Base-by-base conservation (phyloP, 805 yeast species). In the Jamesozyma lodderae region DNA sequence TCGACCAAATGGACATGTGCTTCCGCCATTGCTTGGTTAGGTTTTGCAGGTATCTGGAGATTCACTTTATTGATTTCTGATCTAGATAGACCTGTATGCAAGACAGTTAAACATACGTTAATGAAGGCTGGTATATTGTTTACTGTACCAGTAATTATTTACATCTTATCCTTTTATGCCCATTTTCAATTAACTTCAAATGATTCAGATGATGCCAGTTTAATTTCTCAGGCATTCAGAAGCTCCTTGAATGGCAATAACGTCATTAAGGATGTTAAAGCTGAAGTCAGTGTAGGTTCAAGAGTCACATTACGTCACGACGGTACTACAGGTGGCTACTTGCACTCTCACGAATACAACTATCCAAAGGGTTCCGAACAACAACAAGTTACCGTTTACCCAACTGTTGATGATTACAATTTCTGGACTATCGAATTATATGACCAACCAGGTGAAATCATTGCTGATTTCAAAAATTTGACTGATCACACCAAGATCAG, bases 1-100 rank as follows among this genome's bases (percentile, higher is more conserved):
- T 72, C 81, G 19, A 75, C 88, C 24, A 83, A 81, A 60, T 83
- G 92, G 92, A 88, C 79, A 34, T 92, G 90, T 45, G 60, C 80
- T 26, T 81, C 80, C 62, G 81, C 90, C 16, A 55, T 83, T 42
- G 80, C 78, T 7, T 83, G 90, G 90, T 72, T 77, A 44, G 92
- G 90, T 41, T 37, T 69, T 3, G 56, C 71, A 42, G 78, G 80
- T 49, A 58, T 72, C 9, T 66, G 70, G 55, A 82, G 79, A 50
- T 54, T 82, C 45, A 79, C 85, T 83, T 70, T 81, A 44, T 56
- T 76, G 41, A 57, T 81, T 52, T 90, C 92, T 55, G 92, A 83
- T 63, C 67, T 83, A 52, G 54, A 70, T 4, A 69, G 77, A 14
- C 55, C 77, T 15, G 46, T 75, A 11, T 56, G 55, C 17, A 60